A percentile compares a stretch with the other conserved stretches of the same genome.
These are phyloP conservation scores for Neonectria sp. DNA, from an alignment of 2,329 filamentous ascomycete genomes.

Conservation along the genomic window DNA sequence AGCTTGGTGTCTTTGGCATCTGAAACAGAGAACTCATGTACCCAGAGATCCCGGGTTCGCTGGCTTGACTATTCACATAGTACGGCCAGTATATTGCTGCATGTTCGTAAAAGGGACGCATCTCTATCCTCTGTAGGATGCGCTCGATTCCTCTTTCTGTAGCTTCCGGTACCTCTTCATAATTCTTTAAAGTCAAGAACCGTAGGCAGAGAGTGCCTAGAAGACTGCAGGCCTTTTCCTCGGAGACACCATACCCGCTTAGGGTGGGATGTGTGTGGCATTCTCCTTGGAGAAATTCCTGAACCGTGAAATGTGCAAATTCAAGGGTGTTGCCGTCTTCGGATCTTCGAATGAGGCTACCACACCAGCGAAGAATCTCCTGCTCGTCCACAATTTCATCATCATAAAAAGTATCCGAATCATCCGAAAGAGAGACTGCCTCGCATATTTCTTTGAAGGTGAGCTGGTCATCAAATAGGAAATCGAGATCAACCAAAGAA, in stretches of 20 bases:
- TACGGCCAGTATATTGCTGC: neutral
- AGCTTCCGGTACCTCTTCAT: neutral
- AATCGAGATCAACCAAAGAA: no score
- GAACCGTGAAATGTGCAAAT: conserved; percentile 8
- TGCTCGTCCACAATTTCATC: conserved; percentile 6
- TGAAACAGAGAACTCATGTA: no score
- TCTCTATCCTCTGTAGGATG: neutral
- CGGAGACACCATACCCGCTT: neutral
- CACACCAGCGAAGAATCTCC: conserved; percentile 12
- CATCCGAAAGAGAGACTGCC: conserved; percentile 12
- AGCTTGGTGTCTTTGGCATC: neutral
- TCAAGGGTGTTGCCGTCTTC: neutral
- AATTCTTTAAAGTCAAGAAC: neutral
- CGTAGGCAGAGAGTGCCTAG: neutral
- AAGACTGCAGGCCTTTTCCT: neutral
- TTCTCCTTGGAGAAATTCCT: neutral
- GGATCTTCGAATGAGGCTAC: conserved; percentile 20
- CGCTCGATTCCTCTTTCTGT: neutral
- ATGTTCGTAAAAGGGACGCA: neutral
- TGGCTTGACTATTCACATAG: no score
- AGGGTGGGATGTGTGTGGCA: neutral
- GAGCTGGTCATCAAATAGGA: fast-evolving
- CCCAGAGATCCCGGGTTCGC: no score
- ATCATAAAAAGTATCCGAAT: neutral
- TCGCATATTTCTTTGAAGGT: conserved; percentile 7